Conservation (phyloP, 208 protist species). For the Herpetomonas samuelpessoai region DNA sequence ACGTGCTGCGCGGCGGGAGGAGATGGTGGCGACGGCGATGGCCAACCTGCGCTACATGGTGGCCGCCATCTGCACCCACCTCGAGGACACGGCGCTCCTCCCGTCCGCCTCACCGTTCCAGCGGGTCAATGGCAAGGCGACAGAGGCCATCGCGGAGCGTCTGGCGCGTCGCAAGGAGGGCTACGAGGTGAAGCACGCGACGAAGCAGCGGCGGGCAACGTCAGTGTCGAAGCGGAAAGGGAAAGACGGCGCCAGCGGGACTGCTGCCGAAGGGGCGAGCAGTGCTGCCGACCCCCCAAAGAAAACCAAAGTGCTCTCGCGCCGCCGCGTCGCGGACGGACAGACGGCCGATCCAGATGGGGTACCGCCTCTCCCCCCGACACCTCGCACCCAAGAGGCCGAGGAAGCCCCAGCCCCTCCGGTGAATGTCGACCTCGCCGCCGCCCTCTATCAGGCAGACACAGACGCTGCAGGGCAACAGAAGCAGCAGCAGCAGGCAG, state of each 20-base stretch:
- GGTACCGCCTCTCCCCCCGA: neutral
- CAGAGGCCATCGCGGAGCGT: constrained; percentile 61
- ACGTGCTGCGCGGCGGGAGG: constrained; percentile 46
- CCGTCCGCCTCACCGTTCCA: constrained; percentile 10
- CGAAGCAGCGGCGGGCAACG: constrained; percentile 13
- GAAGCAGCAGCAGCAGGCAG: constrained; percentile 11
- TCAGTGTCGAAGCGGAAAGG: constrained; percentile 19
- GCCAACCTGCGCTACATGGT: constrained; percentile 64
- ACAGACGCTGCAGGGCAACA: constrained; percentile 1
- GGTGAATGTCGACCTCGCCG: neutral
- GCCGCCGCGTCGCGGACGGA: neutral
- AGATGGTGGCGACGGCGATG: constrained; percentile 56
- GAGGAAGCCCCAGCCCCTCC: neutral
- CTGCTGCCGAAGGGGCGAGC: neutral
- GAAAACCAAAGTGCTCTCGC: neutral
- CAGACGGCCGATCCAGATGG: neutral
- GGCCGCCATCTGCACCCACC: constrained; percentile 71
- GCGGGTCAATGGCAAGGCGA: constrained; percentile 20
- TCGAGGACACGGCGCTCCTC: constrained; percentile 34
- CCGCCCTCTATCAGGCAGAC: neutral
- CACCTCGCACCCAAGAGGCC: neutral
- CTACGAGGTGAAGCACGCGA: constrained; percentile 32
- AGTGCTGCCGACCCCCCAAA: neutral
- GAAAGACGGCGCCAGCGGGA: neutral
- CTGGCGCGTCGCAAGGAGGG: constrained; percentile 60